Evolutionary conservation across 768 basidiomycete genomes (phyloP).

Genomic region (Tremella fuciformis): DNA sequence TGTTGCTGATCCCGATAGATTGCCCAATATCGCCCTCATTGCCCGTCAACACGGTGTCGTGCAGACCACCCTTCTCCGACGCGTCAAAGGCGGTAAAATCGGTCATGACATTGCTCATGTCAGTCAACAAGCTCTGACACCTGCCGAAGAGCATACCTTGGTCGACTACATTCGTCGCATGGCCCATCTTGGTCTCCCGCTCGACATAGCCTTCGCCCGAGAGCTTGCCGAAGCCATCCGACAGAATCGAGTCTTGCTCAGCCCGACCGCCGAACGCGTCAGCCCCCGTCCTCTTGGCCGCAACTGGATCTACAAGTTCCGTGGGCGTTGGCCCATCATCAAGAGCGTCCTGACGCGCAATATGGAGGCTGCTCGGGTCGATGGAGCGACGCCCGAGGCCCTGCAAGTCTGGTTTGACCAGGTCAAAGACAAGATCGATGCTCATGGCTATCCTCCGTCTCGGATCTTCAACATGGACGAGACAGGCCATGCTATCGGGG

Average conservation of each 20-base stretch:
- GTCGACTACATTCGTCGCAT: not conserved
- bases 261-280: not conserved
- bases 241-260: not conserved
- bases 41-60: not conserved
- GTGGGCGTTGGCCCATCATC: not conserved
- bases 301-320: slow-evolving; percentile 2
- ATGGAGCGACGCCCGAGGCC: not conserved
- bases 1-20: not conserved
- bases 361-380: not conserved
- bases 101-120: not conserved
- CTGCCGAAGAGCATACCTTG: not conserved
- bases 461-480: no score
- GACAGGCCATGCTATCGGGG: not conserved
- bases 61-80: not conserved
- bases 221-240: slow-evolving; percentile 4
- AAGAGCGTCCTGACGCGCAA: not conserved
- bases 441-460: not conserved
- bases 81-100: not conserved
- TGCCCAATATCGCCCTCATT: not conserved
- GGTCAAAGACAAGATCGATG: not conserved
- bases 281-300: slow-evolving; percentile 1
- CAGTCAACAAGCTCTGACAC: not conserved
- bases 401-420: not conserved
- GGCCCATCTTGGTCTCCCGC: not conserved
- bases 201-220: no score